A percentile compares a stretch with the other conserved stretches of the same genome.
phyloP scores from a whole-genome alignment of 2,329 filamentous ascomycete species.

The Aspergillus fructus region DNA sequence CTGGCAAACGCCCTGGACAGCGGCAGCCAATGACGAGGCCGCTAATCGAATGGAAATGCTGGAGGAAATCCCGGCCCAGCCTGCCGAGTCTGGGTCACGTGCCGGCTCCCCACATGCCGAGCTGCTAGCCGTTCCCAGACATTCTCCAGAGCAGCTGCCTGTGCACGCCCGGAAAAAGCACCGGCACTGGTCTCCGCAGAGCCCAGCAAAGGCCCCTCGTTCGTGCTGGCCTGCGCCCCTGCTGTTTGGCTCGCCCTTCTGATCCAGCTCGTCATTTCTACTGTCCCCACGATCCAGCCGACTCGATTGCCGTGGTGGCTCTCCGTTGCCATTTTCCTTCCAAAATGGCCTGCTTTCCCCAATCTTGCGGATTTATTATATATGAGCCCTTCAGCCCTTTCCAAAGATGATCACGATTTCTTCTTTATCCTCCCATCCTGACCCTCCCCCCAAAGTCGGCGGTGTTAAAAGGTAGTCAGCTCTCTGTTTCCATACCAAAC shows the following conservation, averaged over 20 bases:
- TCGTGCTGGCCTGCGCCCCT: neutral
- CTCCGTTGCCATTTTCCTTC: slow-evolving; percentile 22
- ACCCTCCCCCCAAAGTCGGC: neutral
- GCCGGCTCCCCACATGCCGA: slow-evolving; percentile 32
- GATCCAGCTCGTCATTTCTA: neutral
- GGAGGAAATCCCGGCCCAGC: slow-evolving; percentile 23
- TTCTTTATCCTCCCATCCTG: neutral
- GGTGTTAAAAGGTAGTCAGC: neutral
- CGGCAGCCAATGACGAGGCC: slow-evolving; percentile 7
- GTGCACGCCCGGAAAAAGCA: slow-evolving; percentile 23
- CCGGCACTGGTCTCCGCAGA: slow-evolving; percentile 27
- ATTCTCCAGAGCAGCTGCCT: neutral
- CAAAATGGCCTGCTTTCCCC: slow-evolving; percentile 20
- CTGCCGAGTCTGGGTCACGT: slow-evolving; percentile 27
- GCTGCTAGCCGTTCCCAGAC: slow-evolving; percentile 19
- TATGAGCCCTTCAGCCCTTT: slow-evolving; percentile 22
- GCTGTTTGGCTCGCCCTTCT: slow-evolving; percentile 1
- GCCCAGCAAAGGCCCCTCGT: slow-evolving; percentile 6
- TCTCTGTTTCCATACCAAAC: neutral
- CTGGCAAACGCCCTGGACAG: neutral
- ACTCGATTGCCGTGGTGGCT: slow-evolving; percentile 37
- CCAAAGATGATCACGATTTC: neutral
- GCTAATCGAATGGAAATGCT: neutral
- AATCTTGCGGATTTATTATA: slow-evolving; percentile 25
- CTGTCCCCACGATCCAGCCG: slow-evolving; percentile 28